Conservation (phyloP, 2,329 filamentous ascomycete species). For the Epichloe brachyelytri region DNA sequence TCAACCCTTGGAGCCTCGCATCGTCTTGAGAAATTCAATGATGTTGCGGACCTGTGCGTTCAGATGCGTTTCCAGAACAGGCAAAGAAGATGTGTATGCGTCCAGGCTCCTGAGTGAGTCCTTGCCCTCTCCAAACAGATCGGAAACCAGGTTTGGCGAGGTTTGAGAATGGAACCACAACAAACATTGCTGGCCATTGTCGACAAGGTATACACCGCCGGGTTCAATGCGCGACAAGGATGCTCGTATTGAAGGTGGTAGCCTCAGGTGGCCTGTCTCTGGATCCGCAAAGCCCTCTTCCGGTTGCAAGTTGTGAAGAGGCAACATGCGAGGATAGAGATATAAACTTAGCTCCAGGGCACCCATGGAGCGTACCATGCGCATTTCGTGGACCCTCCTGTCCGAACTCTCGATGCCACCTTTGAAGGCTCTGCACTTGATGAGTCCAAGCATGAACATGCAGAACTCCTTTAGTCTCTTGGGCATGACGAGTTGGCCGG, state of each 20-base stretch:
- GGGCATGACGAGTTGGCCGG: constrained; percentile 85
- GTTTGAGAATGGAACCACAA: constrained; percentile 90
- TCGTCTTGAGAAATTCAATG: constrained; percentile 67
- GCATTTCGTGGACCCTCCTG: constrained; percentile 79
- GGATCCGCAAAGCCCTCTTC: constrained; percentile 85
- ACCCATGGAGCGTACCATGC: constrained; percentile 81
- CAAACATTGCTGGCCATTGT: constrained; percentile 86
- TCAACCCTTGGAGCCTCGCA: constrained; percentile 75
- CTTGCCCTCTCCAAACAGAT: constrained; percentile 75
- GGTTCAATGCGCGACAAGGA: constrained; percentile 83
- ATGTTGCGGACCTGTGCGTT: constrained; percentile 94
- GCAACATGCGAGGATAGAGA: constrained; percentile 86
- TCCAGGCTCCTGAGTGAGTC: constrained; percentile 61
- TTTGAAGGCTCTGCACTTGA: constrained; percentile 91
- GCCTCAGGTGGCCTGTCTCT: constrained; percentile 71
- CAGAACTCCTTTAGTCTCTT: constrained; percentile 92
- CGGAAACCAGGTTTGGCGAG: constrained; percentile 78
- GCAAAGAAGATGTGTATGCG: constrained; percentile 66
- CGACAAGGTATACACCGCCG: constrained; percentile 85
- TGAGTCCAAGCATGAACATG: constrained; percentile 85
- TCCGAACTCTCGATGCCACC: constrained; percentile 84
- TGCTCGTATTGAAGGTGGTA: constrained; percentile 69
- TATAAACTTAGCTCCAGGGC: constrained; percentile 77
- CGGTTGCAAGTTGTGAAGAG: constrained; percentile 77
- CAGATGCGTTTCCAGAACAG: constrained; percentile 78